These are phyloP conservation scores for Ophiocordyceps sinensis DNA, from an alignment of 2,329 filamentous ascomycete genomes.

Conservation along the genomic window DNA sequence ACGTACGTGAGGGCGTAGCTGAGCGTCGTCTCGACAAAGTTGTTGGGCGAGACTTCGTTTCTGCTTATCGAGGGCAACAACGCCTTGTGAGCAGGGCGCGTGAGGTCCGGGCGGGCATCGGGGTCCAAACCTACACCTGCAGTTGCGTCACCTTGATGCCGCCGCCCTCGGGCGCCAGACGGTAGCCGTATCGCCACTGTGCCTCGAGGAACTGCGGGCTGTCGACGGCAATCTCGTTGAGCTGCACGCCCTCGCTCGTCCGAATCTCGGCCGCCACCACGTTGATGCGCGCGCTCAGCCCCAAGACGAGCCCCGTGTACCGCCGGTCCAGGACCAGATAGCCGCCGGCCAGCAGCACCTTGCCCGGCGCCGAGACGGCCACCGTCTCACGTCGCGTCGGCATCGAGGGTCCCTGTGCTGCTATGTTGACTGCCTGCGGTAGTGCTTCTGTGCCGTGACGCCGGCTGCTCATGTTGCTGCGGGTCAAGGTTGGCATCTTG, in stretches of 20 bases:
- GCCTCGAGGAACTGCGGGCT: constrained; percentile 86
- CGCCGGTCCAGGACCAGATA: constrained; percentile 85
- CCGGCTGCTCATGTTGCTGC: no score
- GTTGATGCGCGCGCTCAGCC: constrained; percentile 53
- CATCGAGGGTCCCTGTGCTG: not conserved
- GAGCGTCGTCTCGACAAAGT: constrained; percentile 85
- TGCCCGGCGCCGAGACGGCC: constrained; percentile 82
- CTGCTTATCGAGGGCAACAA: constrained; percentile 22
- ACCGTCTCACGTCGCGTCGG: constrained; percentile 18
- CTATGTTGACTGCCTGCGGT: not conserved
- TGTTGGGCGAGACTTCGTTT: constrained; percentile 41
- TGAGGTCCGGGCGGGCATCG: no score
- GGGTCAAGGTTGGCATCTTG: not conserved
- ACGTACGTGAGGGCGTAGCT: constrained; percentile 80
- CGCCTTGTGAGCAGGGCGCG: not conserved
- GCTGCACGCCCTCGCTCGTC: constrained; percentile 47
- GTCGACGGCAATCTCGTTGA: constrained; percentile 65
- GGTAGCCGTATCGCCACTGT: constrained; percentile 76
- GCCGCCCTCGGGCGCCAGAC: constrained; percentile 53
- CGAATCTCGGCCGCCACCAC: constrained; percentile 43
- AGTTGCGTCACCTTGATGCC: constrained; percentile 72
- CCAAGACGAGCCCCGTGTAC: constrained; percentile 64
- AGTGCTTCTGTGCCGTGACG: no score
- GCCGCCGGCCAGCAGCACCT: constrained; percentile 86
- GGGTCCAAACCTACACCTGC: constrained; percentile 48